These are phyloP conservation scores for Pseudohalonectria lignicola DNA, from an alignment of 2,329 filamentous ascomycete genomes.

Conservation along the genomic window DNA sequence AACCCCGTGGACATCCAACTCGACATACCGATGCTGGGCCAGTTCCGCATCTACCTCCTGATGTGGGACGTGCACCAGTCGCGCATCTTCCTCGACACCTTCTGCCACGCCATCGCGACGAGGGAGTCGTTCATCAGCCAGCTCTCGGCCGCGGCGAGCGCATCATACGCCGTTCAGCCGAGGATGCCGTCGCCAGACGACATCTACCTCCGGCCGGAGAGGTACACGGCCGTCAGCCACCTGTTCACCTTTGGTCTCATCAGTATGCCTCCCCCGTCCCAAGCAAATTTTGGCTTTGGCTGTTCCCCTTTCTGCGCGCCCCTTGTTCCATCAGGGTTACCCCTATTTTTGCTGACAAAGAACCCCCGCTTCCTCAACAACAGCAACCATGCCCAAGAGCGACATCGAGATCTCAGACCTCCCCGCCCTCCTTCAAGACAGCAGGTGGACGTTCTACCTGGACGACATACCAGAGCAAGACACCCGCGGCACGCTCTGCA, in stretches of 20 bases:
- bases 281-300: neutral
- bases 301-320: no score
- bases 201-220: slow-evolving; percentile 52
- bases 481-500: slow-evolving; percentile 41
- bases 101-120: slow-evolving; percentile 44
- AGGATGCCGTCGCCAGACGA: slow-evolving; percentile 48
- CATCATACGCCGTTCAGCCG: slow-evolving; percentile 51
- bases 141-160: slow-evolving; percentile 44
- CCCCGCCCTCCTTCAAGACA: slow-evolving; percentile 49
- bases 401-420: slow-evolving; percentile 56
- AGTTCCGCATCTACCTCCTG: slow-evolving; percentile 67
- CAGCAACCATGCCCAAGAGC: slow-evolving; percentile 48
- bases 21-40: slow-evolving; percentile 66
- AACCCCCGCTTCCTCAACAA: no score
- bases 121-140: slow-evolving; percentile 45
- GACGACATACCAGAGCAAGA: slow-evolving; percentile 51
- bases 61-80: slow-evolving; percentile 48
- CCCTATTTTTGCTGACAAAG: slow-evolving; percentile 10
- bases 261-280: slow-evolving; percentile 31
- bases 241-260: slow-evolving; percentile 61
- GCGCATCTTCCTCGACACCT: slow-evolving; percentile 44
- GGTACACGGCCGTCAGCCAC: slow-evolving; percentile 58
- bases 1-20: slow-evolving; percentile 70
- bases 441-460: slow-evolving; percentile 62
- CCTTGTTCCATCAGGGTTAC: no score